Base-by-base conservation (phyloP, 2,329 filamentous ascomycete species). In the Cercospora sp. region DNA sequence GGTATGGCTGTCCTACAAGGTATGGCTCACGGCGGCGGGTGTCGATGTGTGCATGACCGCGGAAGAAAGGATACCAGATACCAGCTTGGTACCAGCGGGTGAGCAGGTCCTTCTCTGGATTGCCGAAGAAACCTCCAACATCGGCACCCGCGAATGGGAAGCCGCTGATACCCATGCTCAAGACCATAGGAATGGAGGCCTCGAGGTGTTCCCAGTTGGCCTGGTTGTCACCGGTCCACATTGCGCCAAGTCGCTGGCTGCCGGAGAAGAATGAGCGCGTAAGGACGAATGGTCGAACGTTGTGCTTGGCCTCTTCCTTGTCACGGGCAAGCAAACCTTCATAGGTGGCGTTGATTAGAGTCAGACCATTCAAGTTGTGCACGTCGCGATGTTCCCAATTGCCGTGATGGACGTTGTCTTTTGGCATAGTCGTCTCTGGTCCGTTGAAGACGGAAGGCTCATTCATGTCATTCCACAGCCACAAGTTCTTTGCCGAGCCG, bases 391-490 rank as follows among this genome's bases (percentile, higher is more conserved):
- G 95, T 80, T 99, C 95, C 95, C 95, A 99, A 76, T 91, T 88
- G 63, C 88, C 94, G 76, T 91, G 83, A 78, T 99, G 95, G 31
- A 99, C 81, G 78, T 99, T 99, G 83, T 99, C 95, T 81, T 97
- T 97, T 69, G 95, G 95, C 94, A 98, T 98, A 5, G 94, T 98
- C 3, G 93, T 96, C 80, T 99, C 95, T 0, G 95, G 95, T 0
- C 95, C 95, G 78, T 98, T 98, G 84, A 99, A 99, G 1, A 99
- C 95, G 0, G 95, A 98, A 0, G 95, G 95, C 82, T 99, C 95
- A 78, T 97, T 98, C 95, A 99, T 99, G 79, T 99, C 95, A 79
- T 99, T 99, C 95, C 95, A 99, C 75, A 99, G 88, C 80, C 93
- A 97, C 0, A 92, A 90, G 79, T 98, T 99, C 71, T 90, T 85